Conservation (phyloP, 1,139 yeast genomes). For the Debaryomyces sp. region DNA sequence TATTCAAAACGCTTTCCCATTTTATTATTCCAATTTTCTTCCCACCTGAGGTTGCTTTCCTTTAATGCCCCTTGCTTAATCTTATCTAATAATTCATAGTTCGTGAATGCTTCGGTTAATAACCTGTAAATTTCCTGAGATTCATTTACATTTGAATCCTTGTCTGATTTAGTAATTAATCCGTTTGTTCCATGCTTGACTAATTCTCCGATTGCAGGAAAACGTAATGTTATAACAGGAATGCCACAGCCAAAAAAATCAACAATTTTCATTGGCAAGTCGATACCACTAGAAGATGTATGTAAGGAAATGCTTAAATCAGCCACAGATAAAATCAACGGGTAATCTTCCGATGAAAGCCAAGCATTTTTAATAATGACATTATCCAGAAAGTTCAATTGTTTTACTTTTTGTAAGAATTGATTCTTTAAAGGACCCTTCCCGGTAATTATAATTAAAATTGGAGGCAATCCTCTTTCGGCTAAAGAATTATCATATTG, state of each 20-base stretch:
- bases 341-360: constrained; percentile 82
- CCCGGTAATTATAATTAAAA: constrained; percentile 82
- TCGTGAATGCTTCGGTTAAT: constrained; percentile 48
- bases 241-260: constrained; percentile 97
- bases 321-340: constrained; percentile 70
- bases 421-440: constrained; percentile 79
- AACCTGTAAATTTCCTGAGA: constrained; percentile 54
- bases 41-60: constrained; percentile 76
- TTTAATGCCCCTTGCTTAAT: constrained; percentile 68
- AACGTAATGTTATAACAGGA: constrained; percentile 81
- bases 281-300: constrained; percentile 89
- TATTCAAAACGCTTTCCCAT: constrained; percentile 25
- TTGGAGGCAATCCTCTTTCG: constrained; percentile 38
- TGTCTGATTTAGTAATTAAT: constrained; percentile 37
- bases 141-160: constrained; percentile 44
- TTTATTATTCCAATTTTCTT: constrained; percentile 62
- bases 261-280: constrained; percentile 95
- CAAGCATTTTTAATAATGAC: constrained; percentile 66
- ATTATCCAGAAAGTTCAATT: constrained; percentile 41
- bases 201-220: constrained; percentile 70
- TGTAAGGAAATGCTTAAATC: constrained; percentile 91
- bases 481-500: constrained; percentile 48
- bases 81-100: constrained; percentile 29
- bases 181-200: constrained; percentile 54
- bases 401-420: constrained; percentile 49